These are phyloP conservation scores for Brassica hybrid DNA, from an alignment of 441 rosid genomes.

Conservation along the genomic window DNA sequence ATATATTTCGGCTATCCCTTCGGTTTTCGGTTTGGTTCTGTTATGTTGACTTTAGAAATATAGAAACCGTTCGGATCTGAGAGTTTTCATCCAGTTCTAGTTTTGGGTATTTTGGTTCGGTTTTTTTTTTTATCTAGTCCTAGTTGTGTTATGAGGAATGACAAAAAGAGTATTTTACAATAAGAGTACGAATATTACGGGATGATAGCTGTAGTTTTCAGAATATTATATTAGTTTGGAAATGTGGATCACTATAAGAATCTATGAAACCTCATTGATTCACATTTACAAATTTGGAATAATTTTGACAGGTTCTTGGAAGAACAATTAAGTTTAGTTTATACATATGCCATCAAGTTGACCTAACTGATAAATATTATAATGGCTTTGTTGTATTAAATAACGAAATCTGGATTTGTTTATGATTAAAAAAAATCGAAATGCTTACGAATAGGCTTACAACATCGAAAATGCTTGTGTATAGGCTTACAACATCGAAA, in stretches of 20 bases:
- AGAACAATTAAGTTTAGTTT: constrained; percentile 4
- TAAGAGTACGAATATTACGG: neutral
- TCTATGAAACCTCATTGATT: constrained; percentile 16
- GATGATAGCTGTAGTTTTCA: neutral
- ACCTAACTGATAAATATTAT: constrained; percentile 1
- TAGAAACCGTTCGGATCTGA: too few species aligned
- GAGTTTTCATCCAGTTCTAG: too few species aligned
- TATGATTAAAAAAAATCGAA: constrained; percentile 6
- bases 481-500: constrained; percentile 24
- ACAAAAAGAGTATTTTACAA: too few species aligned
- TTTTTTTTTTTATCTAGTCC: too few species aligned
- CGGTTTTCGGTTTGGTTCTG: too few species aligned
- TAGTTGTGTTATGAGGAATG: too few species aligned
- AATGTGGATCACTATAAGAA: too few species aligned
- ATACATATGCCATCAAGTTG: constrained; percentile 20
- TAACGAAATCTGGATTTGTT: neutral
- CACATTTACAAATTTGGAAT: constrained; percentile 27
- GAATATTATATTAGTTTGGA: too few species aligned
- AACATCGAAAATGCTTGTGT: constrained; percentile 31
- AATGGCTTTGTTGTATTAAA: neutral
- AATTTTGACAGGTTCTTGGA: neutral
- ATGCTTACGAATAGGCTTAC: constrained; percentile 39
- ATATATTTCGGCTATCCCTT: too few species aligned
- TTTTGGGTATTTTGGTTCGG: too few species aligned
- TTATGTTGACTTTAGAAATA: too few species aligned